Conservation (phyloP, 371 early-diverging fungal species). For the Neoconidiobolus thromboides region DNA sequence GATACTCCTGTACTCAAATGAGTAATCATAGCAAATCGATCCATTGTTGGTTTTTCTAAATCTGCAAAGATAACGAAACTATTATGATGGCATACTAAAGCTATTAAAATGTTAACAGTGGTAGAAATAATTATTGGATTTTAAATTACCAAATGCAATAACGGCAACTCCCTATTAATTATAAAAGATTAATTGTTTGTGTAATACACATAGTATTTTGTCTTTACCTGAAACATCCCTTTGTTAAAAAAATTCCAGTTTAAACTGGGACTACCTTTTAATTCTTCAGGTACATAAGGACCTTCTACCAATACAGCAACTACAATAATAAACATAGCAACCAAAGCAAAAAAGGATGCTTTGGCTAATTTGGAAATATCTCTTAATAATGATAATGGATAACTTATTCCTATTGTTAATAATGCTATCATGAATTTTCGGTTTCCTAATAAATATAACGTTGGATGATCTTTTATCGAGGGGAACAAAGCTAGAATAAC, state of each 20-base stretch:
- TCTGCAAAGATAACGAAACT: conserved; percentile 61
- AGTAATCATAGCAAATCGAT: conserved; percentile 49
- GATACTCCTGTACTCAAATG: conserved; percentile 49
- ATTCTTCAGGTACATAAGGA: conserved; percentile 26
- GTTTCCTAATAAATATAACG: conserved; percentile 19
- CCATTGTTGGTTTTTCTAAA: conserved; percentile 44
- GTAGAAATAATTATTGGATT: background rate
- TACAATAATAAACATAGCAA: conserved; percentile 51
- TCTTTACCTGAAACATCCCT: conserved; percentile 31
- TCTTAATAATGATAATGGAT: conserved; percentile 56
- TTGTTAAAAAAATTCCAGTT: conserved; percentile 28
- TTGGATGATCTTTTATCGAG: conserved; percentile 22
- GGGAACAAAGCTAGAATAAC: conserved; percentile 26
- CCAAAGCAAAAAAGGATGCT: conserved; percentile 51
- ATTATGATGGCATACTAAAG: conserved; percentile 75
- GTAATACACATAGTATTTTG: background rate
- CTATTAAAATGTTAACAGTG: conserved; percentile 11
- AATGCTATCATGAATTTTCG: conserved; percentile 37
- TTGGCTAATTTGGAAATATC: conserved; percentile 62
- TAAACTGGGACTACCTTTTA: conserved; percentile 25
- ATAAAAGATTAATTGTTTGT: background rate
- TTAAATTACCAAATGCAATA: conserved; percentile 50
- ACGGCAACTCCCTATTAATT: conserved; percentile 36
- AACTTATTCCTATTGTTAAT: conserved; percentile 42
- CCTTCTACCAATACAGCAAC: conserved; percentile 48